Evolutionary conservation across 2,329 filamentous ascomycete species (phyloP), one percentile per base, ranked within the genome.

Genomic region (Cercospora nicotianae): DNA sequence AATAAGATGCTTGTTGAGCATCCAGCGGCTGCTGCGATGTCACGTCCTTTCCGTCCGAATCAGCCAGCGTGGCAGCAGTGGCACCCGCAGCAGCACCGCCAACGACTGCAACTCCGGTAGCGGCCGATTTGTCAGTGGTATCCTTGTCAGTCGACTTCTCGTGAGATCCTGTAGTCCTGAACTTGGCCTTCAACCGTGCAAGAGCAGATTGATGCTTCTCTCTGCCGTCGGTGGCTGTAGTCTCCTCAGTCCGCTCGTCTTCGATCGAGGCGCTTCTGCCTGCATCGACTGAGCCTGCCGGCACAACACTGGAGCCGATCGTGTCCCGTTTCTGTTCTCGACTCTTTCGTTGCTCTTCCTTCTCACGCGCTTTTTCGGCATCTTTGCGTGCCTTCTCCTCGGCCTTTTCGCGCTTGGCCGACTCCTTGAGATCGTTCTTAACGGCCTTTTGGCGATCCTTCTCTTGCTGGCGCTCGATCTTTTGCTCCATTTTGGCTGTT

Each of bases 401-500:
- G 9, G 85, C 83, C 64, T 83, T 87, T 68, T 81, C 82, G 10
- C 80, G 78, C 68, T 79, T 81, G 9, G 78, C 77, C 9, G 79
- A 79, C 31, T 78, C 80, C 76, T 86, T 89, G 70, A 88, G 85
- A 64, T 86, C 84, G 18, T 83, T 86, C 77, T 85, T 90, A 16
- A 87, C 74, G 30, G 79, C 77, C 71, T 80, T 83, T 72, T 79
- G 77, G 69, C 83, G 81, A 1, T 80, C 80, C 71, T 84, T 84
- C 70, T 81, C 75, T 64, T 82, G 80, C 53, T 79, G 78, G 57
- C 79, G 76, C 30, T 80, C 79, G 63, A 86, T 81, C 72, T 87
- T 89, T 72, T 87, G 84, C 58, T 80, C 82, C 58, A 83, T 83
- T 60, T 86, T 85, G 60, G 88, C 84, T 63, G 89, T 85, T 75